Evolutionary conservation across 352 stramenopile species (phyloP).

Genomic region (Globisporangium recalcitrans): DNA sequence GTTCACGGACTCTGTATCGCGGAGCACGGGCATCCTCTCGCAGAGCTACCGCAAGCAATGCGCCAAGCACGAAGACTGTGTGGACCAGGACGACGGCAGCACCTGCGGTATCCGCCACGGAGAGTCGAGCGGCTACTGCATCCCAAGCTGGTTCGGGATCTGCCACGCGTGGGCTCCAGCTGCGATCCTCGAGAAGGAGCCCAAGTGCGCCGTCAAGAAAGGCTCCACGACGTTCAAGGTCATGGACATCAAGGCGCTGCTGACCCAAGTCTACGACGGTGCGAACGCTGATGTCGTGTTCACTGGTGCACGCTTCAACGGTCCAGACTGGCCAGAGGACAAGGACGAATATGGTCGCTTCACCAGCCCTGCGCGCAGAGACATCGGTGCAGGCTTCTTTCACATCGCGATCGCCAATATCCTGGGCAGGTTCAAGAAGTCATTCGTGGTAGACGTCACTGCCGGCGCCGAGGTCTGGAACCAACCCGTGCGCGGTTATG

Average conservation of each 20-base stretch:
- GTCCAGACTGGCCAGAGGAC: slow-evolving; percentile 1
- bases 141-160: slow-evolving; percentile 49
- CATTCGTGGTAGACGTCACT: slow-evolving; percentile 12
- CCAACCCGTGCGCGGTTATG: slow-evolving; percentile 18
- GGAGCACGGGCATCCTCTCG: slow-evolving; percentile 36
- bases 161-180: slow-evolving; percentile 50
- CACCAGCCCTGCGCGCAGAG: slow-evolving; percentile 7
- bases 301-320: slow-evolving; percentile 18
- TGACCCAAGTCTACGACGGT: slow-evolving; percentile 17
- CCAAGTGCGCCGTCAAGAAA: slow-evolving; percentile 13
- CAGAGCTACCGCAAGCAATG: slow-evolving; percentile 23
- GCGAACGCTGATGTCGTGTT: slow-evolving; percentile 11
- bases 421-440: slow-evolving; percentile 10
- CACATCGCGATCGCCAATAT: slow-evolving; percentile 19
- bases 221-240: slow-evolving; percentile 5
- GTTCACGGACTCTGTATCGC: slow-evolving; percentile 36
- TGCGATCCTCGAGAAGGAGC: slow-evolving; percentile 29
- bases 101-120: slow-evolving; percentile 6
- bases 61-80: slow-evolving; percentile 23
- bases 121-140: slow-evolving; percentile 22
- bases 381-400: slow-evolving; percentile 16
- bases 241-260: slow-evolving; percentile 18
- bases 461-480: slow-evolving; percentile 17
- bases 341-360: slow-evolving; percentile 16
- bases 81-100: neutral